These are phyloP conservation scores for Cutaneotrichosporon sp. DNA, from an alignment of 1,284 basidiomycete genomes.

Conservation along the genomic window DNA sequence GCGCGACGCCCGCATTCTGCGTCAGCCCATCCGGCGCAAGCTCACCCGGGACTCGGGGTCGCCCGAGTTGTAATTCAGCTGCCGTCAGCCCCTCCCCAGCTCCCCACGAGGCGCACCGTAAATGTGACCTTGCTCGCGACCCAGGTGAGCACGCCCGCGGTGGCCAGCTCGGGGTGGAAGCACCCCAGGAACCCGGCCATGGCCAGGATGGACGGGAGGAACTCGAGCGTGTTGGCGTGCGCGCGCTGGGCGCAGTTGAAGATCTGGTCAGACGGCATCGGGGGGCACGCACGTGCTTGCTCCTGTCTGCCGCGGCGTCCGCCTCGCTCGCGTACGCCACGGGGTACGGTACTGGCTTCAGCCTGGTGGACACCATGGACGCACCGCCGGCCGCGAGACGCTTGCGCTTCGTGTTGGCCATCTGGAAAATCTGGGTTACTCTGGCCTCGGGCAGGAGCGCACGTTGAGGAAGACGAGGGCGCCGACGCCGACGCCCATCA, in stretches of 20 bases:
- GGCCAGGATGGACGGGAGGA: conserved; percentile 33
- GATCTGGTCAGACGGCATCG: conserved; percentile 11
- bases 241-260: conserved; percentile 49
- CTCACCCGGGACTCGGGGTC: conserved; percentile 6
- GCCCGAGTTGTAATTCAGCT: conserved; percentile 32
- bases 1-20: conserved; percentile 27
- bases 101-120: conserved; percentile 27
- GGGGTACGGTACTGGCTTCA: conserved; percentile 37
- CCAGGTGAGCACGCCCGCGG: conserved; percentile 28
- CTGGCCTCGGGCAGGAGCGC: conserved; percentile 12
- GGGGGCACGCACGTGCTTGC: conserved; percentile 34
- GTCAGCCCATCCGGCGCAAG: neutral
- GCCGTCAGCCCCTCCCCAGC: neutral
- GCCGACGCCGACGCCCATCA: conserved; percentile 40
- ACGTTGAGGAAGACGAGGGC: conserved; percentile 34
- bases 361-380: too few species aligned
- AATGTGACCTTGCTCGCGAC: conserved; percentile 37
- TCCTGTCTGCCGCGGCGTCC: conserved; percentile 40
- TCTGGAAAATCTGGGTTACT: neutral
- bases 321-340: conserved; percentile 40
- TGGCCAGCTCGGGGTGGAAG: conserved; percentile 41
- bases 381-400: neutral
- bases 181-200: conserved; percentile 33
- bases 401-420: neutral
- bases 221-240: conserved; percentile 48